Evolutionary conservation across 495 filamentous ascomycete species (phyloP), one percentile per base, ranked within the genome.

Genomic region (Daldinia decipiens): DNA sequence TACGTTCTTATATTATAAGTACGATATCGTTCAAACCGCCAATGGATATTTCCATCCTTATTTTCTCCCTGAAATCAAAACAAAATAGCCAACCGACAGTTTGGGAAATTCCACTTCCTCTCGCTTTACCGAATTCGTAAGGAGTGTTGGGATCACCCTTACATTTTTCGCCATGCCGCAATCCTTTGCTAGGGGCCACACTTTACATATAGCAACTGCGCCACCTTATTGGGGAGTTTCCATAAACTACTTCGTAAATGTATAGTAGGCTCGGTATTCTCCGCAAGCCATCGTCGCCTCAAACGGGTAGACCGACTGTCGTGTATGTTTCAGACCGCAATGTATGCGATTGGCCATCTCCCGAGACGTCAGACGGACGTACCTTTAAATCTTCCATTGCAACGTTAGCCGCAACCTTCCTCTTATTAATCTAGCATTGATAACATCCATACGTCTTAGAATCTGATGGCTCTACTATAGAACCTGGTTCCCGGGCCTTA

Each of bases 131-230:
- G 13, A 72, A 62, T 51, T 15, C 15, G 63, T 63, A 67, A 67
- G 38, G 63, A 21, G 40, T 17, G 19, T 27, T 8, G 52, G 19
- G 45, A 26, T 53, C 12, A 62, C 50, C 63, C 68, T 59, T 71
- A 58, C 51, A 39, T 63, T 54, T 62, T 11, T 19, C 24, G 29
- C 34, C 40, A 31, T 57, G 68, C 57, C 63, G 62, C 62, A 67
- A 71, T 71, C 62, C 68, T 71, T 67, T 21, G 50, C 32, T 51
- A 47, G 56, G 60, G 43, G 55, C 19, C 43, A 55, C 31, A 29
- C 36, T 43, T 47, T 47, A 47, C 43, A 38, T n/a, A 34, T 55
- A 36, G 31, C 17, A 45, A 24, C 62, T 65, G 53, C 62, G 62
- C 62, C 61, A 64, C 61, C 24, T 17, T 36, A 47, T 50, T 38